Evolutionary conservation across 2,329 filamentous ascomycete species (phyloP), one percentile per base, ranked within the genome.

Genomic region (Ascochyta pisi): DNA sequence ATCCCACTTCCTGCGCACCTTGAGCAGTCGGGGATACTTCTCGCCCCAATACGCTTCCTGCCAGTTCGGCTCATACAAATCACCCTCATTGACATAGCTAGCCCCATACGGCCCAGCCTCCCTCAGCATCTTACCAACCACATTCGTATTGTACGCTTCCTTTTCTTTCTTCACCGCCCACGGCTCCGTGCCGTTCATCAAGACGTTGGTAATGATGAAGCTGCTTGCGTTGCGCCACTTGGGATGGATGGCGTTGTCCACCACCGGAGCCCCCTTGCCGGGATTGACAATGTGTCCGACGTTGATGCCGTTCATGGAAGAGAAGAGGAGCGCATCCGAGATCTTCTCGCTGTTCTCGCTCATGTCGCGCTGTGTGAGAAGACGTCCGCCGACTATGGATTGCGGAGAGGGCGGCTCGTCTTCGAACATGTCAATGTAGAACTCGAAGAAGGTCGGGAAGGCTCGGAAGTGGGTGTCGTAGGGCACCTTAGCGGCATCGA

Each of bases 1-100:
- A 62, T 76, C 73, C 59, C 64, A 74, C 63, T 73, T 71, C 51
- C 66, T 61, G 13, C 70, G 65, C 10, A 70, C 54, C 53, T 68
- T 13, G 2, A 75, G 53, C n/a, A 76, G 61, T 16, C 62, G 60
- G 3, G 66, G 56, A 41, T 76, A 76, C 22, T 76, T 76, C 5
- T 48, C 56, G 0, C 73, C 73, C 70, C 71, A 76, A 56, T 73
- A 75, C 23, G 70, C 60, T 29, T 68, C 52, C 37, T 75, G 72
- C 71, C 71, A 76, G 54, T 74, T 66, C 1, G 72, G 72, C 55
- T 75, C 73, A 34, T 75, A 62, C 15, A 75, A 52, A 58, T 75
- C 71, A 12, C 72, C 72, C 64, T 74, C 72, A 34, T 75, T 75
- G 16, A 75, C 72, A 41, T 75, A 75, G 8, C 67, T 66, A n/a